Base-by-base conservation (phyloP, 2,329 filamentous ascomycete species). In the Meredithiella fracta region DNA sequence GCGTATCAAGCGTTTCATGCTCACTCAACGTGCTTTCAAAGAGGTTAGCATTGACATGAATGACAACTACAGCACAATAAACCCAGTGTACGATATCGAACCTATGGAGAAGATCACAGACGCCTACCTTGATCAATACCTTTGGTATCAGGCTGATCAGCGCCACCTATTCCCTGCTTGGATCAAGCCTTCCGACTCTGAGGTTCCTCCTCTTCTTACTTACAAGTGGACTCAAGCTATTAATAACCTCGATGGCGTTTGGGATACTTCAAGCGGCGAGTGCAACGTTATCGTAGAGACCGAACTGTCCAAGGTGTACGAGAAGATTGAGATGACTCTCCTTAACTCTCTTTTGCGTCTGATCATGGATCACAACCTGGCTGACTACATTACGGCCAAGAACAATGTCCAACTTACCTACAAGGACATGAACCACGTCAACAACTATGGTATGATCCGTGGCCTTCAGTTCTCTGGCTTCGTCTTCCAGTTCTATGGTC, bases 181-280 rank as follows among this genome's bases (percentile, higher is more conserved):
- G 92, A 96, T 98, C 72, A 98, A 98, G 73, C 92, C 92, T 6
- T 97, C 92, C 0, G 92, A 98, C 66, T 95, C 91, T 0, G 94
- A 98, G 68, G 92, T 98, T 0, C 92, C 94, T 1, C 92, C 92
- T 25, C 73, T 98, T 15, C 72, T 98, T 59, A 86, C 87, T 0
- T 98, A 98, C 76, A 98, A 98, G 69, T 98, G 94, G 94, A 90
- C 92, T 1, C 94, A 98, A 67, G 92, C 92, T 53, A 97, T 98
- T 74, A 98, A 98, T 74, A 98, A 98, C 65, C 73, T 98, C 50
- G 86, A 89, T 63, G 86, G 88, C 62, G 90, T 98, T 26, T 98
- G 92, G 92, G 86, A 94, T 64, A 86, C 86, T 20, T 80, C 87
- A 47, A 85, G 97, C 63, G 92, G 92, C 60, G 90, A 98, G 68